A percentile compares a stretch with the other conserved stretches of the same genome.
These are phyloP conservation scores for Trichothecium roseum DNA, from an alignment of 2,329 filamentous ascomycete genomes.

Conservation along the genomic window DNA sequence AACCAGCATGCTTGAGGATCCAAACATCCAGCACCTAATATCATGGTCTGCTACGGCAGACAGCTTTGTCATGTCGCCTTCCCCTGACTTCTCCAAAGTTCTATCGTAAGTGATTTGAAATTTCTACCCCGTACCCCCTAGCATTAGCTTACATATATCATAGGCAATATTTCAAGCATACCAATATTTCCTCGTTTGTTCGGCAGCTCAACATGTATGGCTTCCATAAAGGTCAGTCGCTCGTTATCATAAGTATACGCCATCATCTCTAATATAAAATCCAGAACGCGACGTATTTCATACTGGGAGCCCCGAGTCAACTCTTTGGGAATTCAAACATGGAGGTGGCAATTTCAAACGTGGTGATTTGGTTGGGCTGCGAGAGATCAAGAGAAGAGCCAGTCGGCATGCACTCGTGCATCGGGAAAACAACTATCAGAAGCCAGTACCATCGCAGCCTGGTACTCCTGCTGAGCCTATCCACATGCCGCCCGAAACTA, in stretches of 20 bases:
- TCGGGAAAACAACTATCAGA: constrained; percentile 75
- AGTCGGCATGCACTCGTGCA: constrained; percentile 90
- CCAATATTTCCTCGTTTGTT: constrained; percentile 97
- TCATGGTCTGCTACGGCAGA: constrained; percentile 91
- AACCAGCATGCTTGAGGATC: constrained; percentile 88
- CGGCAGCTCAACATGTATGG: constrained; percentile 99
- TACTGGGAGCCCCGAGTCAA: constrained; percentile 83
- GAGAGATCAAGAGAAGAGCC: constrained; percentile 91
- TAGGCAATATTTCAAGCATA: constrained; percentile 98
- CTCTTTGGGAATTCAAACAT: constrained; percentile 98
- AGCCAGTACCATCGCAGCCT: constrained; percentile 65
- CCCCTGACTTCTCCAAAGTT: constrained; percentile 95
- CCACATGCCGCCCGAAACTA: constrained; percentile 57
- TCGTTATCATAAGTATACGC: not conserved
- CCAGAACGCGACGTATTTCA: constrained; percentile 97
- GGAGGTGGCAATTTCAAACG: constrained; percentile 95
- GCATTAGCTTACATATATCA: not conserved
- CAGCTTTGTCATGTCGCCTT: constrained; percentile 98
- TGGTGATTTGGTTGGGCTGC: constrained; percentile 78
- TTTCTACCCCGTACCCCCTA: constrained; percentile 5
- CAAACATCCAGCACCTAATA: constrained; percentile 85
- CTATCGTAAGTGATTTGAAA: constrained; percentile 61
- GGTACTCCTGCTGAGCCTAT: constrained; percentile 78
- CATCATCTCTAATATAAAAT: constrained; percentile 2
- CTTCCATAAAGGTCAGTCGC: constrained; percentile 80